Base-by-base conservation (phyloP, 2,329 filamentous ascomycete genomes). In the Alternaria longipes region DNA sequence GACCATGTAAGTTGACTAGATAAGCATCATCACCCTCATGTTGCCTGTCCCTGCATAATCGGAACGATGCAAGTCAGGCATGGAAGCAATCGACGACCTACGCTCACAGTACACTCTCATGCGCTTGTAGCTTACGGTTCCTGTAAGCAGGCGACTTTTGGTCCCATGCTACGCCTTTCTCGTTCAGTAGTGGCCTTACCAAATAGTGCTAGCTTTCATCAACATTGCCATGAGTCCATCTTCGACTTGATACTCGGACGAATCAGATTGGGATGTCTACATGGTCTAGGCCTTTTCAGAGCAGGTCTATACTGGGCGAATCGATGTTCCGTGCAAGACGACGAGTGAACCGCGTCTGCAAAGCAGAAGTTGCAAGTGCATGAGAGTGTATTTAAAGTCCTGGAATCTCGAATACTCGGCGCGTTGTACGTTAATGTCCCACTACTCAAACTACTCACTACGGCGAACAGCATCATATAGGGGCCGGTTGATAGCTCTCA, bases 401-500 rank as follows among this genome's bases (percentile, higher is more conserved):
- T 34, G 32, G 32, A 34, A 34, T 34, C 32, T 34, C 32, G 32
- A 38, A 38, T 38, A n/a, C 34, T 16, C 34, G 6, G 34, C 34
- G 16, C 14, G 16, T 8, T 38, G 34, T 38, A 38, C 34, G 16
- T 38, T n/a, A 16, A 5, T 38, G 14, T n/a, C 34, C 34, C 30
- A n/a, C 14, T 50, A 9, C n/a, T 42, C 26, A 7, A 22, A 20
- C 16, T 53, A 54, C 18, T 38, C 18, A 26, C 51, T 26, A 45
- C 51, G 20, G 24, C 26, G 26, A 36, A 36, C 22, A 18, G 52
- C 16, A 36, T 54, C 30, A 46, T 45, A 54, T 26, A 54, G 8
- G n/a, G 52, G 18, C 24, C n/a, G 28, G 32, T 45, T 54, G 16
- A 36, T 12, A 46, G 28, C 18, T 45, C 52, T 54, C 41, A 54